Base-by-base conservation (phyloP, 2,329 filamentous ascomycete species). In the Xylaria digitata region DNA sequence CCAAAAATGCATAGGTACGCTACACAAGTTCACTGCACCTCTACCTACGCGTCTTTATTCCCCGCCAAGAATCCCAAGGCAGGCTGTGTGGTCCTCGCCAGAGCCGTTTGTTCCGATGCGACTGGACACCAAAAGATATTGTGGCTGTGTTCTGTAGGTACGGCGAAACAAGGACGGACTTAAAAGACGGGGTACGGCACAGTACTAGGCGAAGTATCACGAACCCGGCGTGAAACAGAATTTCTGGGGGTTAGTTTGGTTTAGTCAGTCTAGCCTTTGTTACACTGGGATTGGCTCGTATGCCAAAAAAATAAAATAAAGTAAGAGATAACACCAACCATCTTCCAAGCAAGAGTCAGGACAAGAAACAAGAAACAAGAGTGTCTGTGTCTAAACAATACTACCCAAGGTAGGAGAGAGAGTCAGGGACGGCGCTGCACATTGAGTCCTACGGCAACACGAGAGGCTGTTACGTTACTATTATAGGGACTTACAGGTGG, bases 81-180 rank as follows among this genome's bases (percentile, higher is more conserved):
- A 30, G 43, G 49, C 63, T 48, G 30, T 48, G 42, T 30, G 49
- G 42, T 26, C 30, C 55, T 6, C 46, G 26, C 42, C 13, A 5
- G 37, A 42, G 57, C 65, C 65, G 61, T 57, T 45, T 50, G 37
- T 65, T 61, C 65, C 65, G 65, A 45, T 50, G 26, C 54, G 7
- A 21, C 26, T 52, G 53, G 60, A 42, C 11, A 37, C 6, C 34
- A 37, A 4, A 37, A 13, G 34, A 37, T 37, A 37, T 13, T 53
- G 60, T 59, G 59, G 59, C 59, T 59, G 64, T 63, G 64, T 34
- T 13, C 46, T 26, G 26, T 26, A 26, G 26, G 26, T 26, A 26
- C 26, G 3, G 26, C 26, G 63, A 66, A 66, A 66, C 63, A 46
- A 52, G 45, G 40, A 62, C 2, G 11, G 8, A 37, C 55, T 58